phyloP scores from a whole-genome alignment of 129 eudicot species.

The Oenanthe sinensis region DNA sequence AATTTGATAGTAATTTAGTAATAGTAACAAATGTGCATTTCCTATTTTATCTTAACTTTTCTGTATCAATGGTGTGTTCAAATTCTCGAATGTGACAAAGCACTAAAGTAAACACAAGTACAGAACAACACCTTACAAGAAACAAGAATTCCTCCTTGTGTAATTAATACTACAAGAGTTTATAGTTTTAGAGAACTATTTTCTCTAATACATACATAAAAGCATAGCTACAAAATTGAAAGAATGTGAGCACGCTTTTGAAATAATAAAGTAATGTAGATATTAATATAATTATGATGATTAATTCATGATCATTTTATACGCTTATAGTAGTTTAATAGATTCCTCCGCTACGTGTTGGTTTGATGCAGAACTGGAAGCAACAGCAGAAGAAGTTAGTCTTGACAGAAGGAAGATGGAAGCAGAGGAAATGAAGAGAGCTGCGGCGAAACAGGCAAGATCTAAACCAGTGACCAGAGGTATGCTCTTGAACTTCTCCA shows the following conservation, averaged over 20 bases:
- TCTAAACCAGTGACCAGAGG: constrained; percentile 48
- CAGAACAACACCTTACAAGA: too few relatives aligned
- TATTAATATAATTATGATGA: neutral
- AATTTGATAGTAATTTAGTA: too few relatives aligned
- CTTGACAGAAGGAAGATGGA: constrained; percentile 50
- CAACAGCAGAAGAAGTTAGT: constrained; percentile 11
- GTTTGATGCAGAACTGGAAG: neutral
- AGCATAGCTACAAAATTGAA: neutral
- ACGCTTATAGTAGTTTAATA: neutral
- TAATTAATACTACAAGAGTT: too few relatives aligned
- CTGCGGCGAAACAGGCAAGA: constrained; percentile 69
- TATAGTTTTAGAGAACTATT: too few relatives aligned
- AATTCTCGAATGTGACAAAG: too few relatives aligned
- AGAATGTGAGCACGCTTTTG: neutral
- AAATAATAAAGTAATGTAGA: neutral
- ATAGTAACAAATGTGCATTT: too few relatives aligned
- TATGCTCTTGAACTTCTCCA: constrained; percentile 61
- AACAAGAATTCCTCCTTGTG: too few relatives aligned
- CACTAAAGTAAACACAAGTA: too few relatives aligned
- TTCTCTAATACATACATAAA: neutral
- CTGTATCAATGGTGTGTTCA: too few relatives aligned
- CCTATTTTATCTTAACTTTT: too few relatives aligned
- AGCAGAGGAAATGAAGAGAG: constrained; percentile 53
- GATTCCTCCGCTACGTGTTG: neutral
- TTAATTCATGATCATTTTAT: neutral